phyloP scores from a whole-genome alignment of 2,329 filamentous ascomycete species.

The Bisporella sp. region DNA sequence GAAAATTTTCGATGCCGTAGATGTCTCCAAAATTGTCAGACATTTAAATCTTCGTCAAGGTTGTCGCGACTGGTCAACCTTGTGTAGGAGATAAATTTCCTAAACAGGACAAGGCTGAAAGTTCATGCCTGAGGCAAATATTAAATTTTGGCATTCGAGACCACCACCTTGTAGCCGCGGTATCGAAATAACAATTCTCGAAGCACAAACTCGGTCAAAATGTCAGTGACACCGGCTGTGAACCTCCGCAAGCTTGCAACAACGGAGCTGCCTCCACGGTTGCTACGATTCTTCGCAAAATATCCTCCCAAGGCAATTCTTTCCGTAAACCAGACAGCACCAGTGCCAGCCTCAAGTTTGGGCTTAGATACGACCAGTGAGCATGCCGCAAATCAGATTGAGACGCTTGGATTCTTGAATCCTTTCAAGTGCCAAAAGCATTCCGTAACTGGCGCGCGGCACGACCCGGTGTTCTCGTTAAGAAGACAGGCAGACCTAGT shows the following conservation, averaged over 20 bases:
- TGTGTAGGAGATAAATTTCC: no score
- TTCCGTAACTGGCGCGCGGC: constrained; percentile 73
- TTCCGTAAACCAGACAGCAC: constrained; percentile 26
- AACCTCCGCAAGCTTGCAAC: no score
- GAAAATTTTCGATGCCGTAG: neutral
- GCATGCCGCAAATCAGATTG: constrained; percentile 33
- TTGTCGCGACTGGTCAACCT: no score
- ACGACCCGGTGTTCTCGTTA: constrained; percentile 74
- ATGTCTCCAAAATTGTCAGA: no score
- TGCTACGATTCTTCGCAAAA: constrained; percentile 81
- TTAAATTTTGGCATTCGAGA: no score
- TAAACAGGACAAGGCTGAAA: no score
- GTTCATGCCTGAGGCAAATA: no score
- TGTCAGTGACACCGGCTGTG: no score
- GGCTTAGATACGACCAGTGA: constrained; percentile 26
- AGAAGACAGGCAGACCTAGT: constrained; percentile 86
- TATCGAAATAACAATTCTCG: no score
- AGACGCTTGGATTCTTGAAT: constrained; percentile 27
- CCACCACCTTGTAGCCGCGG: no score
- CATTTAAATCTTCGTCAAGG: no score
- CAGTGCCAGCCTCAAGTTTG: constrained; percentile 7
- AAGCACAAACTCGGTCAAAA: no score
- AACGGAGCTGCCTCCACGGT: constrained; percentile 60
- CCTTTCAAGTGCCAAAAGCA: constrained; percentile 80
- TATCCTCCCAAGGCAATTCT: constrained; percentile 69